Percentiles rank a stretch among this genome's conserved stretches.
Evolutionary conservation across 2,329 filamentous ascomycete species (phyloP).

Genomic region (Aspergillus sojae): DNA sequence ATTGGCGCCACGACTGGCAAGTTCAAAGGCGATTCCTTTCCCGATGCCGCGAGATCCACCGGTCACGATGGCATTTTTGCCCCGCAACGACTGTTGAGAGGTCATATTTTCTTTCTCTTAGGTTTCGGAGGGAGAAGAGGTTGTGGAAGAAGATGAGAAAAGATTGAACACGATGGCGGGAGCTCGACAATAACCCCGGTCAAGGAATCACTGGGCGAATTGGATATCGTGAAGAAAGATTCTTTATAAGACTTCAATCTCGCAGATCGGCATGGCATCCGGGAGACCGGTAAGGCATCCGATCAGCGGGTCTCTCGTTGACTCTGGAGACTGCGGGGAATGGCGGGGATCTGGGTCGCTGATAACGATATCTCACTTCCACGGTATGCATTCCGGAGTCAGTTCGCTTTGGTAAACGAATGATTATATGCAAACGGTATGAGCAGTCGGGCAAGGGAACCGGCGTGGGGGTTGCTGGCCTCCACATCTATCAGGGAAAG

Average conservation of each 20-base stretch:
- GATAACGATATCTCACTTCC: neutral
- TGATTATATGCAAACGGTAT: too few relatives aligned
- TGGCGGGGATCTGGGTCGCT: too few relatives aligned
- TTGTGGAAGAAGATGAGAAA: neutral
- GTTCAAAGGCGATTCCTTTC: conserved; percentile 50
- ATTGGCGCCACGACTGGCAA: conserved; percentile 52
- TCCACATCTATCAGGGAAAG: neutral
- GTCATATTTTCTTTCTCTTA: neutral
- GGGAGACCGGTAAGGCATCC: neutral
- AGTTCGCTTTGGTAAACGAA: neutral
- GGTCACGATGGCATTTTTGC: neutral
- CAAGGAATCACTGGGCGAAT: too few relatives aligned
- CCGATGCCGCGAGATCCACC: conserved; percentile 55
- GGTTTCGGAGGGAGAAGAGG: neutral
- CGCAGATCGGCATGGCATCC: neutral
- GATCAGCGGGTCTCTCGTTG: neutral
- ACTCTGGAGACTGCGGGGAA: neutral
- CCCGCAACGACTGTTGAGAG: neutral
- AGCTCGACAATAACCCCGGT: too few relatives aligned
- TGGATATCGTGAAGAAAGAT: neutral
- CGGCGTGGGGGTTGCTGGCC: too few relatives aligned
- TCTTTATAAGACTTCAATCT: neutral
- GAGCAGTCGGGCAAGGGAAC: neutral
- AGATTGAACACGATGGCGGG: neutral
- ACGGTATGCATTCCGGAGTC: neutral